A percentile compares a stretch with the other conserved stretches of the same genome.
phyloP scores from a whole-genome alignment of 495 filamentous ascomycete species.

The Xeromyces bisporus region DNA sequence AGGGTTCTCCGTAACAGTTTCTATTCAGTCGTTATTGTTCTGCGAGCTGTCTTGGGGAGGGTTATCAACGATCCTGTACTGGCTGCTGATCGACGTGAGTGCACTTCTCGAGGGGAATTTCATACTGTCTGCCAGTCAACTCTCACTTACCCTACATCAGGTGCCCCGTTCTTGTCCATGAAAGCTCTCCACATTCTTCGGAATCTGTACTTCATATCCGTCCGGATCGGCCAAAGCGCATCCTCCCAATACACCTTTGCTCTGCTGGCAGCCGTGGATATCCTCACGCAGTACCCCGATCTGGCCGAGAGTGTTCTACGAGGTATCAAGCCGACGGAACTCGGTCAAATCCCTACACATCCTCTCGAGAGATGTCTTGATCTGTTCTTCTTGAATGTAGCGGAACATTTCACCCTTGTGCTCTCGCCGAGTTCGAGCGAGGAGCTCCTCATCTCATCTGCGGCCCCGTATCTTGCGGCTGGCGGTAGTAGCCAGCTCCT shows the following conservation, averaged over 20 bases:
- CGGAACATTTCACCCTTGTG: slow-evolving; percentile 67
- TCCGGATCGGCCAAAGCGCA: slow-evolving; percentile 50
- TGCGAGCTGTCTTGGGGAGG: slow-evolving; percentile 57
- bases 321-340: slow-evolving; percentile 38
- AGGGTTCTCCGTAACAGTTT: slow-evolving; percentile 61
- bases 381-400: slow-evolving; percentile 80
- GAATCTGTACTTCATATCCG: slow-evolving; percentile 76
- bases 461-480: slow-evolving; percentile 59
- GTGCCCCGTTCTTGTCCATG: slow-evolving; percentile 54
- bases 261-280: slow-evolving; percentile 76
- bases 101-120: neutral
- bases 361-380: slow-evolving; percentile 66
- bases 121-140: neutral
- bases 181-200: slow-evolving; percentile 66
- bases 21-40: slow-evolving; percentile 59
- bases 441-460: slow-evolving; percentile 54
- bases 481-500: slow-evolving; percentile 43
- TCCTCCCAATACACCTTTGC: slow-evolving; percentile 77
- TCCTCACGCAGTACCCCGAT: slow-evolving; percentile 55
- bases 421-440: slow-evolving; percentile 50
- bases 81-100: slow-evolving; percentile 37
- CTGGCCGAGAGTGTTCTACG: slow-evolving; percentile 54
- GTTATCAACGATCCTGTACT: slow-evolving; percentile 39
- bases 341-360: slow-evolving; percentile 50
- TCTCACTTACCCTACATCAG: slow-evolving; percentile 6